Base-by-base conservation (phyloP, 2,329 filamentous ascomycete genomes). In the Colletotrichum sojae region DNA sequence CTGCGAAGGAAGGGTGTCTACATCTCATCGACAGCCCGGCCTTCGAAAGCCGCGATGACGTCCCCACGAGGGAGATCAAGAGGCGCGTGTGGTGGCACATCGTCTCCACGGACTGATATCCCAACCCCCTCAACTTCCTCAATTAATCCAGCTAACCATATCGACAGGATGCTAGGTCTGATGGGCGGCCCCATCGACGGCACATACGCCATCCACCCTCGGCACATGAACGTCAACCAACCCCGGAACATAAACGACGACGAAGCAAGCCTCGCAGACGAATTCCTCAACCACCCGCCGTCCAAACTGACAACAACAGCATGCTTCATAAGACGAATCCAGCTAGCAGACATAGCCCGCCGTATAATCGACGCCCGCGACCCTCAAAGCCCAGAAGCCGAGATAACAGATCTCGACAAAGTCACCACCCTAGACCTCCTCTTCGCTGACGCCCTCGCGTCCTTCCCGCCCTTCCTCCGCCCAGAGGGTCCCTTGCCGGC, bases 61-160 rank as follows among this genome's bases (percentile, higher is more conserved):
- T 69, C 20, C 69, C 70, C 3, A 76, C 75, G 40, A 73, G 71
- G 5, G 83, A 84, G 62, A 76, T 81, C 45, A 82, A 79, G 48
- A 75, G 83, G 18, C 76, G 83, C 53, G 71, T 83, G 4, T 84
- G 83, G 83, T 84, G 83, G 82, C 81, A 83, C 69, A 73, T 84
- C 6, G 77, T 77, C 10, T 74, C 78, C 1, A 80, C 78, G 5
- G 82, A 84, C 68, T 83, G 80, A 82, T 81, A 67, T 71, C 53
- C n/a, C 8, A 5, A 4, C n/a, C 5, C 6, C n/a, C 3, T 12
- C 25, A 6, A 15, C 3, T 51, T 18, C 25, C 13, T 6, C 52
- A 12, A n/a, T 16, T n/a, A 1, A 3, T 15, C 8, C 27, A 31
- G 5, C 36, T 53, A 3, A 66, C 16, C 15, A 31, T 25, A n/a